A percentile compares a stretch with the other conserved stretches of the same genome.
Conservation (phyloP, 1,284 basidiomycete genomes). For the Ustilago esculenta region DNA sequence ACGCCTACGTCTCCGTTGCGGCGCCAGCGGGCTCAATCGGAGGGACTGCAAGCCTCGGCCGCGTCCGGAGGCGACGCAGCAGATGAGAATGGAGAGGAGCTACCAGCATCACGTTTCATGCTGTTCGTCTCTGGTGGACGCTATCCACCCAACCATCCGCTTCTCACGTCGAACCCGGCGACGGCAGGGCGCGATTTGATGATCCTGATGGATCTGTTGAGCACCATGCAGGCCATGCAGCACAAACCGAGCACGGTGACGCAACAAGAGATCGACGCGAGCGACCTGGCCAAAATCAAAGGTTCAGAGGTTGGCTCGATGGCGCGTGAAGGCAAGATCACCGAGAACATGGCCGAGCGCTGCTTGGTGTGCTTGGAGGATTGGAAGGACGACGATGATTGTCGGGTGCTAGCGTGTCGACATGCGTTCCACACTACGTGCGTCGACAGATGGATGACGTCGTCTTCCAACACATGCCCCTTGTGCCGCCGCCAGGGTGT, state of each 20-base stretch:
- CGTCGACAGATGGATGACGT: constrained; percentile 57
- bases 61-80: neutral
- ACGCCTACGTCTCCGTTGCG: constrained; percentile 1
- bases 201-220: constrained; percentile 63
- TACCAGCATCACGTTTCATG: constrained; percentile 57
- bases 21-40: constrained; percentile 18
- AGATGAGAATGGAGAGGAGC: constrained; percentile 15
- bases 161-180: constrained; percentile 53
- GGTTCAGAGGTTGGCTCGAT: constrained; percentile 41
- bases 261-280: constrained; percentile 56
- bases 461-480: constrained; percentile 58
- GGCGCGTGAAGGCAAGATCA: constrained; percentile 42
- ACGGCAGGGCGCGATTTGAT: constrained; percentile 62
- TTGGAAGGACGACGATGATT: constrained; percentile 59
- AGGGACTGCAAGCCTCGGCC: constrained; percentile 9
- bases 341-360: constrained; percentile 62
- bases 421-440: constrained; percentile 61
- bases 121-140: constrained; percentile 64
- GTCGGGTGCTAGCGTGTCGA: constrained; percentile 54
- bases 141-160: constrained; percentile 59
- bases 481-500: constrained; percentile 55
- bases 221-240: constrained; percentile 57
- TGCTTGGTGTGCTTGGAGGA: constrained; percentile 64
- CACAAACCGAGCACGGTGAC: constrained; percentile 57
- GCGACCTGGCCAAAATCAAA: constrained; percentile 43